Conservation (phyloP, 2,329 filamentous ascomycete genomes). For the Monosporascus ibericus region DNA sequence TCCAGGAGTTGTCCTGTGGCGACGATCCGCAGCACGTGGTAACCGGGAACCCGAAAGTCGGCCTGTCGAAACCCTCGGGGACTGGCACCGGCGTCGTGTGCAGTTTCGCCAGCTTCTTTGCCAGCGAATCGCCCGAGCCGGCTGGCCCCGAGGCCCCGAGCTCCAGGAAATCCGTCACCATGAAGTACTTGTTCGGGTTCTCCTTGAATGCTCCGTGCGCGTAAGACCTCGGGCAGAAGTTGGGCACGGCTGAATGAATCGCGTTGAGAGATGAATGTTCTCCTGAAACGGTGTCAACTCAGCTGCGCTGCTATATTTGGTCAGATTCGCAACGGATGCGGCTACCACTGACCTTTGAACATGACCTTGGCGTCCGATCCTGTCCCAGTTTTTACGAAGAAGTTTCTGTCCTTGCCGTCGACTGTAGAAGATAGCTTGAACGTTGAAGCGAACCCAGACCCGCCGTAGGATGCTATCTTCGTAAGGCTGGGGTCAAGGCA, state of each 20-base stretch:
- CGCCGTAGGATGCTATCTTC: slow-evolving; percentile 54
- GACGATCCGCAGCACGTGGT: slow-evolving; percentile 84
- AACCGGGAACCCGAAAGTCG: slow-evolving; percentile 77
- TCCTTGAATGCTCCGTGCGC: slow-evolving; percentile 59
- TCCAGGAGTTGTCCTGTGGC: slow-evolving; percentile 71
- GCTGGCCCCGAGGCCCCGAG: slow-evolving; percentile 39
- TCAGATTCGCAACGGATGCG: slow-evolving; percentile 14
- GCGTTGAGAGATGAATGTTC: slow-evolving; percentile 82
- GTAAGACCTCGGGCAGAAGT: slow-evolving; percentile 69
- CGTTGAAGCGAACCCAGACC: slow-evolving; percentile 63
- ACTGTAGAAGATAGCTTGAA: slow-evolving; percentile 46
- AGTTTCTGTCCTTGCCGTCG: slow-evolving; percentile 47
- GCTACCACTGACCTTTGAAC: slow-evolving; percentile 53
- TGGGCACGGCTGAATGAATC: slow-evolving; percentile 65
- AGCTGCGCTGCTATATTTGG: slow-evolving; percentile 27
- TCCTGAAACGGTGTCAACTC: slow-evolving; percentile 44
- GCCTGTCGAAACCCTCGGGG: slow-evolving; percentile 49
- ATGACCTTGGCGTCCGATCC: slow-evolving; percentile 57
- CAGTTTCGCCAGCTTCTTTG: slow-evolving; percentile 69
- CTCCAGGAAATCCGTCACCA: slow-evolving; percentile 77
- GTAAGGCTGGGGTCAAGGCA: slow-evolving; percentile 48
- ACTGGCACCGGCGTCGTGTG: slow-evolving; percentile 70
- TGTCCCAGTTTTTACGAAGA: slow-evolving; percentile 67
- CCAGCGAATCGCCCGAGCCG: slow-evolving; percentile 53
- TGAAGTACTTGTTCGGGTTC: slow-evolving; percentile 47